Base-by-base conservation (phyloP, 129 eudicot genomes). In the Calendula officinalis region DNA sequence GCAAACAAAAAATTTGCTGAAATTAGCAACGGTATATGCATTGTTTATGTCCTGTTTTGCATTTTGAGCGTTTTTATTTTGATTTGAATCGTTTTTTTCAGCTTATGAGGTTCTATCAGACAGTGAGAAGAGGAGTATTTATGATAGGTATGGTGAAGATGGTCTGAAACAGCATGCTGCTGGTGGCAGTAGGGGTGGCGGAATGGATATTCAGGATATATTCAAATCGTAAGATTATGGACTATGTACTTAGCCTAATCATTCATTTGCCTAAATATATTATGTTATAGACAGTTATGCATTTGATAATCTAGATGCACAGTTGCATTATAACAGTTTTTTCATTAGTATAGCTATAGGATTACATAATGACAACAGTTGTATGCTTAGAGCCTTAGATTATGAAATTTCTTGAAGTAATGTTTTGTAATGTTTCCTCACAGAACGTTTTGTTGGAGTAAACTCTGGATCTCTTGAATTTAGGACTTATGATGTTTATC, bases 141-240 rank as follows among this genome's bases (percentile, higher is more conserved):
- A 94, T 42, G 99, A 94, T 67, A 75, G 86, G 56, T 94, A 94
- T 58, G 99, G 99, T 27, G 99, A 94, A 52, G 99, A 94, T 43
- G 99, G 99, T 35, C 95, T 94, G 5, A 94, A 94, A 66, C 97
- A 94, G 71, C 96, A 89, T 69, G 90, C 92, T 48, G 97, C 95
- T 76, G 99, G 97, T 12, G 97, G 95, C 9, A 78, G 97, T 39
- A 80, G 99, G 17, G 96, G 99, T 11, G 95, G 95, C 3, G 99
- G 98, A 15, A 92, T 92, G 96, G 88, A 92, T 54, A 83, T 94
- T 48, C 89, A 89, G 55, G 99, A 94, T 74, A 86, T 94, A 5
- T 94, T 94, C 77, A 81, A 86, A 78, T 73, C 80, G 99, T 94
- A 83, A 83, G 97, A 72, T 53, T 55, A 9, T 60, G 44, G 11